Percentiles rank a stretch among this genome's conserved stretches.
Evolutionary conservation across 208 protist genomes (phyloP).

Genomic region (Vickermania spadyakhi): DNA sequence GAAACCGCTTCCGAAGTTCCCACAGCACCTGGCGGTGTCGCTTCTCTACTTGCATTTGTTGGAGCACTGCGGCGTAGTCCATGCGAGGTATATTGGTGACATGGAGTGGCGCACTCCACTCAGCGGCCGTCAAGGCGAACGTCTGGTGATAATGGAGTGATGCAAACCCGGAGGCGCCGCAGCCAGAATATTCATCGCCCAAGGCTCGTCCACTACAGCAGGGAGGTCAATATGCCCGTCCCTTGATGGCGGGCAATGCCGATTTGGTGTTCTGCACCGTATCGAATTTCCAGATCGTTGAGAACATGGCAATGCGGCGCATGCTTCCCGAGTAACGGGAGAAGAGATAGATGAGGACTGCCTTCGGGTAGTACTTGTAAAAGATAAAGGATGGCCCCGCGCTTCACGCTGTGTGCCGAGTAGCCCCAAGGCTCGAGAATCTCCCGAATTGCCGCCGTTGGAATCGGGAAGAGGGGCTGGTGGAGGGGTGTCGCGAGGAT

Average conservation of each 20-base stretch:
- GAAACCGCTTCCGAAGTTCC: not conserved
- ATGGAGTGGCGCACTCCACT: not conserved
- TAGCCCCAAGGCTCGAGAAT: conserved; percentile 8
- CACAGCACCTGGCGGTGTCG: not conserved
- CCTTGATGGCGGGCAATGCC: conserved; percentile 11
- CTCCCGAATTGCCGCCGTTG: conserved; percentile 3
- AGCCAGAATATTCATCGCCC: conserved; percentile 5
- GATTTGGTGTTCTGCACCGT: conserved; percentile 3
- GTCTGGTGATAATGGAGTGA: conserved; percentile 2
- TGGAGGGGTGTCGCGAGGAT: not conserved
- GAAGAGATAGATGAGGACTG: not conserved
- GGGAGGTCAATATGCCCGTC: conserved; percentile 7
- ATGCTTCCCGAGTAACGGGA: conserved; percentile 16
- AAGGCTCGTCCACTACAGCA: conserved; percentile 7
- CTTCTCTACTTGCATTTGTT: not conserved
- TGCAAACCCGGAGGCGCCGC: not conserved
- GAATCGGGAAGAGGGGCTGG: conserved; percentile 7
- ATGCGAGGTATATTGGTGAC: not conserved
- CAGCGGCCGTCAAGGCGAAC: conserved; percentile 2
- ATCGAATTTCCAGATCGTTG: conserved; percentile 9
- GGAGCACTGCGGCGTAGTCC: conserved; percentile 1
- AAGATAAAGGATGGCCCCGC: conserved; percentile 7
- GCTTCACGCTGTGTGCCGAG: conserved; percentile 16
- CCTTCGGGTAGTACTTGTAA: not conserved
- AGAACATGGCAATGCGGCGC: not conserved